Percentiles rank a stretch among this genome's conserved stretches.
These are phyloP conservation scores for Nicotiana noctiflora DNA, from an alignment of 257 asterid species.

Conservation along the genomic window DNA sequence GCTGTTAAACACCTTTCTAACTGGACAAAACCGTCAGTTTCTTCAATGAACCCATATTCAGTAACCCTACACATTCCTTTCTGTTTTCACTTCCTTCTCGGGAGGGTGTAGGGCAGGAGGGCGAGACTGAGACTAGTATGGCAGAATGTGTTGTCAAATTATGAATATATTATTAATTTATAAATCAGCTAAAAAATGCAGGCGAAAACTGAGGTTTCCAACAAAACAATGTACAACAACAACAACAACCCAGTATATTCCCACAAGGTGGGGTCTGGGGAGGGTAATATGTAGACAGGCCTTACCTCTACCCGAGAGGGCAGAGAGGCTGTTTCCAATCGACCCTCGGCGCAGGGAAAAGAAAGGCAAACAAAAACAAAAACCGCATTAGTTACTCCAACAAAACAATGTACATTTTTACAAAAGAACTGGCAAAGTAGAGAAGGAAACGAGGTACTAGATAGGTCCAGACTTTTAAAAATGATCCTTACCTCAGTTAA, in stretches of 20 bases:
- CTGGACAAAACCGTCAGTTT: background rate
- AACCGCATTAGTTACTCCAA: no score
- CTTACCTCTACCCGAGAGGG: no score
- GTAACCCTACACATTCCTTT: background rate
- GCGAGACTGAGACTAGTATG: background rate
- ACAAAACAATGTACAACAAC: background rate
- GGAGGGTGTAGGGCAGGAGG: background rate
- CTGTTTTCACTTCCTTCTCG: background rate
- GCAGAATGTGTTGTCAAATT: background rate
- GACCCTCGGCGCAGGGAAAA: no score
- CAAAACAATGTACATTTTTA: background rate
- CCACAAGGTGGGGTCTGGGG: no score
- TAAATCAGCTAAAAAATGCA: background rate
- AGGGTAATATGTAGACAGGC: no score
- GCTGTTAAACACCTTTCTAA: background rate
- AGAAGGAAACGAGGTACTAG: background rate
- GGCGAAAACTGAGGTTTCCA: background rate
- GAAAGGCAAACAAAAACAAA: no score
- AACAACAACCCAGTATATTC: no score
- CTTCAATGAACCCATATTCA: background rate
- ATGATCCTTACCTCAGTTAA: conserved; percentile 73
- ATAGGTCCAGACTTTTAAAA: background rate
- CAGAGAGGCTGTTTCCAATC: no score
- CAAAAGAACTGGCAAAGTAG: background rate
- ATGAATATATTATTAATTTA: background rate